phyloP scores from a whole-genome alignment of 305 asterid species.

The Fraxinus nigra region DNA sequence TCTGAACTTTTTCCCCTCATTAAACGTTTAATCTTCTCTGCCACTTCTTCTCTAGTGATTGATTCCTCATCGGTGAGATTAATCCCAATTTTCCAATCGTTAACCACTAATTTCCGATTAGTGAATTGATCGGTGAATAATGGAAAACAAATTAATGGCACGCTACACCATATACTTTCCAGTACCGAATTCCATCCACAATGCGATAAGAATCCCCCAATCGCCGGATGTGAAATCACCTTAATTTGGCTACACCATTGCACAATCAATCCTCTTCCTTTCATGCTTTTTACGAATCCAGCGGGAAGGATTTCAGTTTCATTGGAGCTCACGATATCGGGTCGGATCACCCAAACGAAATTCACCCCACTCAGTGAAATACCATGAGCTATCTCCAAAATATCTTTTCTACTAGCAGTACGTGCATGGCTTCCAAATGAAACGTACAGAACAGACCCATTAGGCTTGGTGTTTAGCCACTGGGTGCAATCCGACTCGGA shows the following conservation, averaged over 20 bases:
- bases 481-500: slow-evolving; percentile 68
- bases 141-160: slow-evolving; percentile 70
- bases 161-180: slow-evolving; percentile 69
- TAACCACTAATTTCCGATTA: slow-evolving; percentile 68
- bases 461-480: slow-evolving; percentile 62
- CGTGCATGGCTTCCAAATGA: slow-evolving; percentile 81
- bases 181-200: slow-evolving; percentile 87
- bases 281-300: slow-evolving; percentile 42
- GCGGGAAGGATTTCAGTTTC: slow-evolving; percentile 49
- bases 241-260: slow-evolving; percentile 68
- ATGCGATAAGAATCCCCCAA: slow-evolving; percentile 77
- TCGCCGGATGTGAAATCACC: slow-evolving; percentile 65
- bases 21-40: slow-evolving; percentile 42
- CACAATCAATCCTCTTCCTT: slow-evolving; percentile 58
- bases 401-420: slow-evolving; percentile 45
- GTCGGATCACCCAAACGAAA: slow-evolving; percentile 77
- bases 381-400: slow-evolving; percentile 69
- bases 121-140: slow-evolving; percentile 69
- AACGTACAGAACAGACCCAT: slow-evolving; percentile 65
- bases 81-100: slow-evolving; percentile 79
- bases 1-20: slow-evolving; percentile 41
- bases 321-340: slow-evolving; percentile 66
- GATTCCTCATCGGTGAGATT: slow-evolving; percentile 44
- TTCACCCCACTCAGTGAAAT: slow-evolving; percentile 48
- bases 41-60: slow-evolving; percentile 48